Base-by-base conservation (phyloP, 2,329 filamentous ascomycete species). In the Ascochyta fabae region DNA sequence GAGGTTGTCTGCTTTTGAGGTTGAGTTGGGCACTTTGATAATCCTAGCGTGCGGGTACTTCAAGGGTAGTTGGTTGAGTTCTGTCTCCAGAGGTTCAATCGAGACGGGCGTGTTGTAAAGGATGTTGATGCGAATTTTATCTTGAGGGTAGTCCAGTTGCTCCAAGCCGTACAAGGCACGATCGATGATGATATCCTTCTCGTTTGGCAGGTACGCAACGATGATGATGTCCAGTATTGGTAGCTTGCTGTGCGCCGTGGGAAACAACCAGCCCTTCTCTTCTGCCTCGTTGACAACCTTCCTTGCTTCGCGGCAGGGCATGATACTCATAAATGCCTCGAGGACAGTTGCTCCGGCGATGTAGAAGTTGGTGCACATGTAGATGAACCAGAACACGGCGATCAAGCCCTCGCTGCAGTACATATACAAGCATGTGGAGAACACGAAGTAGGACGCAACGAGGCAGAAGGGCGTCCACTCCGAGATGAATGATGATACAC, bases 121-220 rank as follows among this genome's bases (percentile, higher is more conserved):
- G 49, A 82, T 66, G 48, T 79, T 80, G 66, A 81, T 77, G 6
- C 79, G 67, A n/a, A 81, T 75, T 58, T 76, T 79, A 42, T 80
- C 74, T 38, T 66, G 66, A 1, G 80, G 79, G 48, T 82, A 82
- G 8, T 77, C 68, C 22, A 82, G 73, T 56, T 81, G 76, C 52
- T 81, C 76, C 35, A 81, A 66, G 3, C 78, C 77, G 58, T 81
- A 81, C 24, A 78, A 66, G 13, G 79, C 73, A 8, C 79, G 77
- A 43, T 80, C 79, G 64, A 80, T 73, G 60, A 82, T 80, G 48
- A 82, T 82, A 47, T 81, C 78, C 62, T 80, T 71, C 62, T 82
- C 80, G 53, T 82, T 82, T 5, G 80, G 80, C n/a, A 82, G 70
- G 58, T 82, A 82, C 13, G 80, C 80, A 3, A 82, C 80, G 49